These are phyloP conservation scores for Scorias spongiosa DNA, from an alignment of 2,329 filamentous ascomycete species.

Conservation along the genomic window DNA sequence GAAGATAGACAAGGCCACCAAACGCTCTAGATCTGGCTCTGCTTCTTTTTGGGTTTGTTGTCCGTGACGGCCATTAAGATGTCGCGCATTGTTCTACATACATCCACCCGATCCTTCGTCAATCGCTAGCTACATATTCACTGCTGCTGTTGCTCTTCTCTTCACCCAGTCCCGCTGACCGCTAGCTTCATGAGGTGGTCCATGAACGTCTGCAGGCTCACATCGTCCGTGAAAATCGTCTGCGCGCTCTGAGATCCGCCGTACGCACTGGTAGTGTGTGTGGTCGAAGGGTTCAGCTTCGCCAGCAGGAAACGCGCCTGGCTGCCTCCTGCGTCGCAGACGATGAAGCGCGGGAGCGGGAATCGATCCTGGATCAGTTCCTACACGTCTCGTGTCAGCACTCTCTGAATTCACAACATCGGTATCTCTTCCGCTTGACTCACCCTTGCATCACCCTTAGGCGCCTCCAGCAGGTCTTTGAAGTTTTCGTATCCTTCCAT, in stretches of 20 bases:
- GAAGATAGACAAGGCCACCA: too few relatives aligned
- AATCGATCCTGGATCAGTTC: conserved; percentile 96
- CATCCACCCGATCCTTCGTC: too few relatives aligned
- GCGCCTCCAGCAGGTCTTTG: conserved; percentile 68
- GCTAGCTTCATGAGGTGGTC: conserved; percentile 89
- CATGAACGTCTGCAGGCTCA: conserved; percentile 97
- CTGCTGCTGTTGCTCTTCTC: background rate
- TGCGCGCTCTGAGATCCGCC: conserved; percentile 84
- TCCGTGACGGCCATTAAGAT: too few relatives aligned
- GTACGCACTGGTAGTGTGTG: conserved; percentile 75
- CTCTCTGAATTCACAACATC: conserved; percentile 3
- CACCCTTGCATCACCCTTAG: conserved; percentile 92
- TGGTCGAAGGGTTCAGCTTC: conserved; percentile 94
- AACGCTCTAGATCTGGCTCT: too few relatives aligned
- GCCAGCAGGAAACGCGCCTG: conserved; percentile 93
- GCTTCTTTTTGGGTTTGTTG: too few relatives aligned
- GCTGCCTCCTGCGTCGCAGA: conserved; percentile 95
- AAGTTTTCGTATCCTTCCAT: conserved; percentile 98
- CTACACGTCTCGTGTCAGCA: conserved; percentile 27
- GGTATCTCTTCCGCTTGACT: conserved; percentile 19
- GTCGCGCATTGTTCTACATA: too few relatives aligned
- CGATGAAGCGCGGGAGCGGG: conserved; percentile 94
- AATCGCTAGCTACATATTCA: too few relatives aligned
- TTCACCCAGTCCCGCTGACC: conserved; percentile 23
- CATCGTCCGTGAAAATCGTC: conserved; percentile 98